Evolutionary conservation across 108 stramenopile genomes (phyloP).

Genomic region (Phaeodactylum tricornutum): DNA sequence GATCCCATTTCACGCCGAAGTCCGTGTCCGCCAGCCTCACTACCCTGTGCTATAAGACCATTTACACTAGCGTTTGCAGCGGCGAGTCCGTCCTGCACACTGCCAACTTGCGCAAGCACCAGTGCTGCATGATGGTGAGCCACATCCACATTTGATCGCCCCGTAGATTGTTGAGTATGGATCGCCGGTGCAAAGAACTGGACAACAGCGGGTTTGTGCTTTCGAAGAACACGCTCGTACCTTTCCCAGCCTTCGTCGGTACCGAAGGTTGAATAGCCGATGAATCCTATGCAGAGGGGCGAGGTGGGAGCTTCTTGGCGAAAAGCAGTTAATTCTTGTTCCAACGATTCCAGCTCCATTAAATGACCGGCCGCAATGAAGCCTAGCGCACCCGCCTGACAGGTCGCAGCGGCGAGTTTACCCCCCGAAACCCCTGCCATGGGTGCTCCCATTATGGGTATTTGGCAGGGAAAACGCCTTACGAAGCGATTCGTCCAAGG

Average conservation of each 20-base stretch:
- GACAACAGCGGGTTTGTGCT: conserved; percentile 37
- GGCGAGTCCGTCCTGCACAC: conserved; percentile 37
- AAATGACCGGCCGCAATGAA: conserved; percentile 67
- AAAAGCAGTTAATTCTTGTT: conserved; percentile 43
- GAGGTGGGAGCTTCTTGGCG: conserved; percentile 8
- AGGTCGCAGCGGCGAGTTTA: conserved; percentile 42
- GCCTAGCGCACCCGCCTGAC: conserved; percentile 60
- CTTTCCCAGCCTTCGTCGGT: conserved; percentile 30
- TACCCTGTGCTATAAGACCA: conserved; percentile 65
- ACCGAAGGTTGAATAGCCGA: conserved; percentile 44
- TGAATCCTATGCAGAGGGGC: conserved; percentile 57
- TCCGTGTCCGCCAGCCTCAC: conserved; percentile 76
- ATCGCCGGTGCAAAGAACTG: conserved; percentile 76
- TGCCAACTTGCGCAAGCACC: conserved; percentile 66
- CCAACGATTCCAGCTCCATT: conserved; percentile 20
- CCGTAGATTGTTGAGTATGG: neutral
- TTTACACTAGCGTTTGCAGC: conserved; percentile 49
- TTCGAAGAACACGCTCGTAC: conserved; percentile 36
- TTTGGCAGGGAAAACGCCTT: neutral
- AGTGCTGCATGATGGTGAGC: conserved; percentile 33
- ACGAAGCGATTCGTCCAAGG: conserved; percentile 2
- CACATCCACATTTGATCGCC: conserved; percentile 31
- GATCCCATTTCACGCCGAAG: conserved; percentile 52
- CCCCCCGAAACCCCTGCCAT: conserved; percentile 67
- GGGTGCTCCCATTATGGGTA: conserved; percentile 55